Evolutionary conservation across 495 filamentous ascomycete species (phyloP).

Genomic region (Clavariopsis aquatica): DNA sequence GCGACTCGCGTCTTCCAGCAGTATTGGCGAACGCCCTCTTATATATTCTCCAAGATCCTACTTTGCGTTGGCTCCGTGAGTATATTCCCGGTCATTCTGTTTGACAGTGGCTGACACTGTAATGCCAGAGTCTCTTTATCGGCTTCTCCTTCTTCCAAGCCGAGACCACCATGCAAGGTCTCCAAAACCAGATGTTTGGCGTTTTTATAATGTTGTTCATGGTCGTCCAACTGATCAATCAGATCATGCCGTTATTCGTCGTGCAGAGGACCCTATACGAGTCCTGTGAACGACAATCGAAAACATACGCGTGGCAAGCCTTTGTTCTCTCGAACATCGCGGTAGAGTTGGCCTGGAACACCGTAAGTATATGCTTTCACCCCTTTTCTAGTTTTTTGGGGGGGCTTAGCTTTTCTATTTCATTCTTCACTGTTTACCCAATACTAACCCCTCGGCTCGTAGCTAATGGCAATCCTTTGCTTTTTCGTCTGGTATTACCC

Average conservation of each 20-base stretch:
- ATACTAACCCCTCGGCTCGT: no score
- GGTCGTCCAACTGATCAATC: constrained; percentile 72
- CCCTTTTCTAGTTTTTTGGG: no score
- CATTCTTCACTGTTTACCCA: constrained; percentile 67
- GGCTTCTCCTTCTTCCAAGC: constrained; percentile 73
- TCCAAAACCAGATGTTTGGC: constrained; percentile 68
- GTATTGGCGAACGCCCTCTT: constrained; percentile 83
- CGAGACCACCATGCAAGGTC: constrained; percentile 38
- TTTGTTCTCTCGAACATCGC: constrained; percentile 53
- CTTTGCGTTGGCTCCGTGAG: constrained; percentile 52
- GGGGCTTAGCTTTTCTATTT: no score
- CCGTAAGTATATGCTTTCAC: no score
- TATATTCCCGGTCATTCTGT: neutral
- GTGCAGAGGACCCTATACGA: constrained; percentile 79
- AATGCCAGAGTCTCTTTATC: constrained; percentile 61
- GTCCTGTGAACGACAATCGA: constrained; percentile 79
- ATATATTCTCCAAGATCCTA: constrained; percentile 71
- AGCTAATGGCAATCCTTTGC: constrained; percentile 69
- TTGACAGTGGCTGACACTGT: neutral
- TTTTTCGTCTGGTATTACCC: constrained; percentile 82
- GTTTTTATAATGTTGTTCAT: constrained; percentile 82
- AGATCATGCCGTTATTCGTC: constrained; percentile 84
- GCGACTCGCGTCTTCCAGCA: constrained; percentile 71
- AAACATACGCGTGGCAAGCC: constrained; percentile 78
- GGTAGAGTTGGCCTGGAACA: constrained; percentile 41